Percentiles rank a stretch among this genome's conserved stretches.
phyloP scores from a whole-genome alignment of 257 asterid species.

The Catharanthus roseus region DNA sequence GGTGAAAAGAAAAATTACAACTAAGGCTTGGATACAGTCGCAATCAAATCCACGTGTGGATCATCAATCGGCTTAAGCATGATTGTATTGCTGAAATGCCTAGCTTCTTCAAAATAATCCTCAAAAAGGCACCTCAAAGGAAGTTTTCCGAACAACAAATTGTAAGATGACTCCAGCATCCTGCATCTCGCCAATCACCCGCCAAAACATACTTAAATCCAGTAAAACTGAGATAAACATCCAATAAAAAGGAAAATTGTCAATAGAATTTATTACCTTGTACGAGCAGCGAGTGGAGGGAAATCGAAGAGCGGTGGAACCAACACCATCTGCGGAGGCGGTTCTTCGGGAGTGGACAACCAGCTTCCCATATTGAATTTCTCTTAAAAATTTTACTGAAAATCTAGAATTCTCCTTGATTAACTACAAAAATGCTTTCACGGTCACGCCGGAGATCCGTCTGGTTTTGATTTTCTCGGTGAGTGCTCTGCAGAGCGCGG shows the following conservation, averaged over 20 bases:
- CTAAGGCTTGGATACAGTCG: constrained; percentile 63
- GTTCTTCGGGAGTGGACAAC: constrained; percentile 28
- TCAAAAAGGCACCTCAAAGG: constrained; percentile 71
- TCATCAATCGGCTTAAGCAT: constrained; percentile 91
- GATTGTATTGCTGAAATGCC: constrained; percentile 59
- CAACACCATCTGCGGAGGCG: constrained; percentile 82
- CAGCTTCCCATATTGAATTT: constrained; percentile 52
- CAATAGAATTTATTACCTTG: constrained; percentile 41
- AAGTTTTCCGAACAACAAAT: constrained; percentile 74
- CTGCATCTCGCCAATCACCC: constrained; percentile 33
- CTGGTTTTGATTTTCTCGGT: background rate
- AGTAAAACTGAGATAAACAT: background rate
- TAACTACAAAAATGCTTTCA: too few species aligned
- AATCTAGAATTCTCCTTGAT: background rate
- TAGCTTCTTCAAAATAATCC: constrained; percentile 72
- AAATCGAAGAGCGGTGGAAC: constrained; percentile 96
- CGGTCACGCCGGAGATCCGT: background rate
- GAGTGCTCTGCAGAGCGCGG: background rate
- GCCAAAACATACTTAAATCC: background rate
- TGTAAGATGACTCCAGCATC: constrained; percentile 87
- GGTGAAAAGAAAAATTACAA: background rate
- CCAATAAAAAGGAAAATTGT: background rate
- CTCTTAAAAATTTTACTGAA: too few species aligned
- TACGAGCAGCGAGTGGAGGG: constrained; percentile 92
- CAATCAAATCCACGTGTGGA: constrained; percentile 93